phyloP scores from a whole-genome alignment of 768 basidiomycete species.

The Infundibulicybe gibba region DNA sequence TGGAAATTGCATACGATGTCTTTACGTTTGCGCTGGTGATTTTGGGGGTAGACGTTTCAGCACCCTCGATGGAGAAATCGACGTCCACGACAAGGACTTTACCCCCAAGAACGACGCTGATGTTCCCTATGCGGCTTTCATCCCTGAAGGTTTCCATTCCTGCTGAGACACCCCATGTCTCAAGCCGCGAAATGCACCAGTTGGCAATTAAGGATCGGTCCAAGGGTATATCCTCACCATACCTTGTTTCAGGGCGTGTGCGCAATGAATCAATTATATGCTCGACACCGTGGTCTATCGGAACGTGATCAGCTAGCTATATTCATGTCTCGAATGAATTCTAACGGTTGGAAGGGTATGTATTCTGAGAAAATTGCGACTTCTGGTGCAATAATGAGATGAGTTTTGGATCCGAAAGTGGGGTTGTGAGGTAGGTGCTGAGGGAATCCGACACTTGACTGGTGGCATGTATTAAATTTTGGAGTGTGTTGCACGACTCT shows the following conservation, averaged over 20 bases:
- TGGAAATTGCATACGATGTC: slow-evolving; percentile 66
- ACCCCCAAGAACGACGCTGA: slow-evolving; percentile 65
- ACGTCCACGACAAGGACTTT: slow-evolving; percentile 81
- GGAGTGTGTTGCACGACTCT: slow-evolving; percentile 38
- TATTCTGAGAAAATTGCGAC: slow-evolving; percentile 35
- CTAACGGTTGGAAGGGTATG: slow-evolving; percentile 51
- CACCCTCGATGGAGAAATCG: slow-evolving; percentile 50
- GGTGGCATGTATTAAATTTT: slow-evolving; percentile 47
- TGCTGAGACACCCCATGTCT: slow-evolving; percentile 56
- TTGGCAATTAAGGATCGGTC: slow-evolving; percentile 38
- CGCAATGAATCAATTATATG: slow-evolving; percentile 45
- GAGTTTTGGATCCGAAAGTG: slow-evolving; percentile 61
- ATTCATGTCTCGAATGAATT: slow-evolving; percentile 2
- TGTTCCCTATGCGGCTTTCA: slow-evolving; percentile 42
- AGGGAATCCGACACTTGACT: slow-evolving; percentile 54
- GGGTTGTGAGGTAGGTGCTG: slow-evolving; percentile 41
- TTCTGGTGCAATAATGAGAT: slow-evolving; percentile 67
- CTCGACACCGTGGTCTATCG: neutral
- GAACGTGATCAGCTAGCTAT: too few relatives aligned
- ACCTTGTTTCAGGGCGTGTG: slow-evolving; percentile 41
- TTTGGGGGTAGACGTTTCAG: slow-evolving; percentile 28
- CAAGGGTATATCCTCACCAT: slow-evolving; percentile 64
- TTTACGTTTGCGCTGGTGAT: slow-evolving; percentile 57
- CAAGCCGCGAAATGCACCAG: slow-evolving; percentile 59
- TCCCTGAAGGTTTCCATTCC: slow-evolving; percentile 80